Percentiles rank a stretch among this genome's conserved stretches.
These are phyloP conservation scores for Echium plantagineum DNA, from an alignment of 257 asterid species.

Conservation along the genomic window DNA sequence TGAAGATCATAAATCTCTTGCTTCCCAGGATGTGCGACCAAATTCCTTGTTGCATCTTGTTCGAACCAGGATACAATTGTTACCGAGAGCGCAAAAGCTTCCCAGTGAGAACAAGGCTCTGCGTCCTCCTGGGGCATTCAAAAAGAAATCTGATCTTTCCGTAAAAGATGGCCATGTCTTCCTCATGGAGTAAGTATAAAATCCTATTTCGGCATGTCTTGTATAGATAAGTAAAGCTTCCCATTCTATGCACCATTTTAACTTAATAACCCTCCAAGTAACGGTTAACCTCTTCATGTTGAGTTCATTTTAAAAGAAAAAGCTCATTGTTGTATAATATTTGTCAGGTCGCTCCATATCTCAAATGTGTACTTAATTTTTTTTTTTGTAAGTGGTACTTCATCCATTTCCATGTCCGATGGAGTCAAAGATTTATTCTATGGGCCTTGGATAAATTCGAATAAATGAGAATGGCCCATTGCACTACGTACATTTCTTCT, in stretches of 20 bases:
- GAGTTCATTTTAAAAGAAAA: background rate
- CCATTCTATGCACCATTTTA: background rate
- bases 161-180: slow-evolving; percentile 95
- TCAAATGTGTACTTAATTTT: background rate
- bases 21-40: slow-evolving; percentile 67
- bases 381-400: background rate
- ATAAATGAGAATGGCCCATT: too few relatives aligned
- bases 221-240: slow-evolving; percentile 1
- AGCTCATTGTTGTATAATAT: background rate
- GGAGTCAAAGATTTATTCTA: too few relatives aligned
- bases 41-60: slow-evolving; percentile 92
- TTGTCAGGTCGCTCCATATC: background rate
- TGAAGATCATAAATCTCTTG: slow-evolving; percentile 71
- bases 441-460: too few relatives aligned
- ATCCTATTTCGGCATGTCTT: slow-evolving; percentile 6
- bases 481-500: too few relatives aligned
- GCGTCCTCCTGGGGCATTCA: slow-evolving; percentile 99
- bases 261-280: background rate
- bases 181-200: slow-evolving; percentile 88
- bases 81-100: slow-evolving; percentile 93
- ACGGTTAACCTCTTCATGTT: background rate
- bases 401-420: too few relatives aligned
- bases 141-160: slow-evolving; percentile 97
- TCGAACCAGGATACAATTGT: slow-evolving; percentile 69
- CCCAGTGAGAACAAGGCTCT: slow-evolving; percentile 92